Base-by-base conservation (phyloP, 345 rosid genomes). In the Ceriops decandra region DNA sequence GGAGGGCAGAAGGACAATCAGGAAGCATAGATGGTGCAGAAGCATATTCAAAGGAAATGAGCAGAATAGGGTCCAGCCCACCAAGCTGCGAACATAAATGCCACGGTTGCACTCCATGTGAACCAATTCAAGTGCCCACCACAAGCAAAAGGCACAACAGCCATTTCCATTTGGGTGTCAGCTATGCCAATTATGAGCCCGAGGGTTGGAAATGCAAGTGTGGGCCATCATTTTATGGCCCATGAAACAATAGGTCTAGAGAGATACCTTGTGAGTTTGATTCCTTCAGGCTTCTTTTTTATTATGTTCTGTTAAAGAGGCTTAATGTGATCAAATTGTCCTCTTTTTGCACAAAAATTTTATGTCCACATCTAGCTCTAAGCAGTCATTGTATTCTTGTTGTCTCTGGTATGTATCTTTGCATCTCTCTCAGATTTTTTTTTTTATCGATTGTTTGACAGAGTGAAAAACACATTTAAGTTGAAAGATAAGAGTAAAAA, bases 131-230 rank as follows among this genome's bases (percentile, higher is more conserved):
- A 74, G 90, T 88, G 67, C 97, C 97, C 2, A 78, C 87, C 26
- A 81, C 63, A 53, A 69, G 67, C 70, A 67, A 76, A 17, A 68
- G 52, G 7, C 80, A 46, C 33, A 53, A 33, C 9, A 33, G 9
- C 36, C 36, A 33, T 33, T 33, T 46, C 69, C 77, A 72, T 47
- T 70, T 83, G 67, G 77, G 67, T 62, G 62, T 83, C 22, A 79
- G 81, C 52, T 88, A 87, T 63, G 75, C 93, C 24, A 90, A 88
- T 77, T 92, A 90, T 69, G 86, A 90, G 62, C 98, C 96, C 49
- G 88, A 86, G 73, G 82, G 90, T 0, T 90, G 93, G 93, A 88
- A 85, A 81, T 92, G 93, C 85, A 91, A 84, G 64, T 92, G 93
- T 72, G 85, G 87, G 21, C 89, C 92, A 73, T 75, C 85, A 17